Conservation (phyloP, 1,139 yeast species). For the Insectozyma bohioensis region DNA sequence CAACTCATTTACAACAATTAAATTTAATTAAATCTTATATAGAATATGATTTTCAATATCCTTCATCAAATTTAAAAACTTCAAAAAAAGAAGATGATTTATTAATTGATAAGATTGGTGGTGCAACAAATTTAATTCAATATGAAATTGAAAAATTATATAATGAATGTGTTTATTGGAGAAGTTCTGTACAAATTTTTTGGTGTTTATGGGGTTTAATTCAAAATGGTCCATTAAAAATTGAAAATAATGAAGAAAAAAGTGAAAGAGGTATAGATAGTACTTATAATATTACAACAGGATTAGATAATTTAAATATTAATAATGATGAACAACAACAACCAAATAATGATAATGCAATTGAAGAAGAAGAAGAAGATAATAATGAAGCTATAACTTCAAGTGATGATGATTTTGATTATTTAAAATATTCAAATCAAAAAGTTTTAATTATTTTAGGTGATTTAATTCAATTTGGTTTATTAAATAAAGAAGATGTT, state of each 20-base stretch:
- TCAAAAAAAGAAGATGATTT: constrained; percentile 20
- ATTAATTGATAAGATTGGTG: constrained; percentile 12
- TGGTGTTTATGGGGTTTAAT: constrained; percentile 95
- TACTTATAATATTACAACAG: constrained; percentile 39
- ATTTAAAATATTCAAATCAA: constrained; percentile 71
- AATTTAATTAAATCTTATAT: constrained; percentile 76
- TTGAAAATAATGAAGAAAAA: constrained; percentile 14
- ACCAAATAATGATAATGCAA: constrained; percentile 17
- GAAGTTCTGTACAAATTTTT: constrained; percentile 72
- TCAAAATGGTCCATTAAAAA: constrained; percentile 54
- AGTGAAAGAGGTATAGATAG: constrained; percentile 36
- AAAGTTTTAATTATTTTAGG: constrained; percentile 74
- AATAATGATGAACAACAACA: background rate
- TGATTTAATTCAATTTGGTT: constrained; percentile 65
- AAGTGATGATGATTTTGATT: constrained; percentile 75
- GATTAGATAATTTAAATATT: constrained; percentile 26
- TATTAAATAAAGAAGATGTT: constrained; percentile 41
- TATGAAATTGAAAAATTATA: constrained; percentile 57
- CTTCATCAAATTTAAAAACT: constrained; percentile 31
- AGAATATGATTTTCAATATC: constrained; percentile 47
- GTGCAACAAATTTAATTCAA: constrained; percentile 36
- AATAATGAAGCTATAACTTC: constrained; percentile 38
- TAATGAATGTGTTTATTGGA: constrained; percentile 73
- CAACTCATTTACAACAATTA: constrained; percentile 63
- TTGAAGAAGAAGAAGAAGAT: constrained; percentile 7